Evolutionary conservation across 352 stramenopile genomes (phyloP).

Genomic region (Phytophthora colocasiae): DNA sequence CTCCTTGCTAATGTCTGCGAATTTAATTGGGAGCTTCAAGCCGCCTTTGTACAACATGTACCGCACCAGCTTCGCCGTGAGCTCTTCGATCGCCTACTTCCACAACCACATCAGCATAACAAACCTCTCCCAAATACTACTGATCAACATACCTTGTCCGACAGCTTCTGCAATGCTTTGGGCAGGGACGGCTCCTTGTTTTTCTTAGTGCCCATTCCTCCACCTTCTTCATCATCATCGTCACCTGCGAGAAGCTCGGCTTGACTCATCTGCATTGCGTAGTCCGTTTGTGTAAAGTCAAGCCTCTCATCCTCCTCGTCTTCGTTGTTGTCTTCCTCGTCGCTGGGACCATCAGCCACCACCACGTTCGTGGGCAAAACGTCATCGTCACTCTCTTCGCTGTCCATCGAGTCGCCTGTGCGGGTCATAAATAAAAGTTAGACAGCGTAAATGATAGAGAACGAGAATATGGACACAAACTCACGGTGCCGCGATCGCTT

Average conservation of each 20-base stretch:
- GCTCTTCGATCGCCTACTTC: slow-evolving; percentile 66
- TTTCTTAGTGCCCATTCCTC: slow-evolving; percentile 25
- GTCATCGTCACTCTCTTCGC: slow-evolving; percentile 41
- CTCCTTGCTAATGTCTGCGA: slow-evolving; percentile 85
- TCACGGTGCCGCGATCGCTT: slow-evolving; percentile 50
- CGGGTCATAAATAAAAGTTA: neutral
- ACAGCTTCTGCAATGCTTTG: slow-evolving; percentile 55
- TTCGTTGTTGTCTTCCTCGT: slow-evolving; percentile 44
- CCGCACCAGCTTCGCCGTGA: slow-evolving; percentile 78
- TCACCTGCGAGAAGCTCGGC: slow-evolving; percentile 31
- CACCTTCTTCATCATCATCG: slow-evolving; percentile 38
- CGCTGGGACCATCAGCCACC: slow-evolving; percentile 31
- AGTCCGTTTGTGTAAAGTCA: slow-evolving; percentile 86
- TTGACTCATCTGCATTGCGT: slow-evolving; percentile 64
- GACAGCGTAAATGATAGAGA: too few relatives aligned
- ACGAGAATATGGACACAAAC: neutral
- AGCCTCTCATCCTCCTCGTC: slow-evolving; percentile 55
- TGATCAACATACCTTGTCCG: slow-evolving; percentile 46
- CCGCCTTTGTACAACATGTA: slow-evolving; percentile 89
- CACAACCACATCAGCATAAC: slow-evolving; percentile 4
- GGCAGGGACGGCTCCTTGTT: slow-evolving; percentile 47
- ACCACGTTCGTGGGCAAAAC: slow-evolving; percentile 36
- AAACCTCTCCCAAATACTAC: neutral
- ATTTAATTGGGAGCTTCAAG: slow-evolving; percentile 80
- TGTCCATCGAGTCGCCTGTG: slow-evolving; percentile 40